Conservation (phyloP, 2,329 filamentous ascomycete species). For the Verticillium isaacii region DNA sequence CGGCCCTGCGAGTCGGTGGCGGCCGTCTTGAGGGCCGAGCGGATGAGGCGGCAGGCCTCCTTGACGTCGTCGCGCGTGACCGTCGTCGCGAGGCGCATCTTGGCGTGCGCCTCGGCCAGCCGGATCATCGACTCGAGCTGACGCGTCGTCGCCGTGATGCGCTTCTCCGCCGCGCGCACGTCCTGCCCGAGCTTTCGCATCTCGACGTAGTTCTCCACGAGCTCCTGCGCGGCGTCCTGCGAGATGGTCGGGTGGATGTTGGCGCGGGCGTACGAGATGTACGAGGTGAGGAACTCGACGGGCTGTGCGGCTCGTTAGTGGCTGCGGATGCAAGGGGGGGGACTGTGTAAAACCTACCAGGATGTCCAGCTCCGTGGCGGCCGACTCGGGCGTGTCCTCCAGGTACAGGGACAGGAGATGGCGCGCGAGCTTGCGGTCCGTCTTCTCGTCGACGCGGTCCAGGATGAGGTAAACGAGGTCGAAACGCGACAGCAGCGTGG, state of each 20-base stretch:
- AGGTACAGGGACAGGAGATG: slow-evolving; percentile 96
- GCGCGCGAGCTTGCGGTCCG: slow-evolving; percentile 81
- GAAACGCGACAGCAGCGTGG: slow-evolving; percentile 91
- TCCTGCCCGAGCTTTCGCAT: slow-evolving; percentile 93
- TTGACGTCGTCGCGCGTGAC: slow-evolving; percentile 80
- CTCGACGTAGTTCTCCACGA: slow-evolving; percentile 83
- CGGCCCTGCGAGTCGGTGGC: slow-evolving; percentile 91
- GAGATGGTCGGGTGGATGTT: slow-evolving; percentile 81
- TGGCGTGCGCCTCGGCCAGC: slow-evolving; percentile 90
- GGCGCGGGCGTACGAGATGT: slow-evolving; percentile 92
- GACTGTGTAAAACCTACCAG: slow-evolving; percentile 55
- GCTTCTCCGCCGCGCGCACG: slow-evolving; percentile 82
- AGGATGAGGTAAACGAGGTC: slow-evolving; percentile 96
- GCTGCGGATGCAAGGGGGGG: background rate
- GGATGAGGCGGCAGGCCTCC: slow-evolving; percentile 90
- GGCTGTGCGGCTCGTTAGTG: slow-evolving; percentile 48
- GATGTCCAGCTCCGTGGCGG: slow-evolving; percentile 67
- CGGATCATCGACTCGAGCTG: slow-evolving; percentile 99
- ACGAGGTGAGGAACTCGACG: slow-evolving; percentile 90
- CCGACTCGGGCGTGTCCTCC: slow-evolving; percentile 88
- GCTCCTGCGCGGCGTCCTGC: slow-evolving; percentile 72
- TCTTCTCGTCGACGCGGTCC: slow-evolving; percentile 86
- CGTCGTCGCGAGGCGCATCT: slow-evolving; percentile 79
- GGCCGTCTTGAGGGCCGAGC: slow-evolving; percentile 89
- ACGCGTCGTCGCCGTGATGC: slow-evolving; percentile 94